Evolutionary conservation across 371 early-diverging fungal genomes (phyloP), one percentile per base, ranked within the genome.

Genomic region (Actinomortierella ambigua): DNA sequence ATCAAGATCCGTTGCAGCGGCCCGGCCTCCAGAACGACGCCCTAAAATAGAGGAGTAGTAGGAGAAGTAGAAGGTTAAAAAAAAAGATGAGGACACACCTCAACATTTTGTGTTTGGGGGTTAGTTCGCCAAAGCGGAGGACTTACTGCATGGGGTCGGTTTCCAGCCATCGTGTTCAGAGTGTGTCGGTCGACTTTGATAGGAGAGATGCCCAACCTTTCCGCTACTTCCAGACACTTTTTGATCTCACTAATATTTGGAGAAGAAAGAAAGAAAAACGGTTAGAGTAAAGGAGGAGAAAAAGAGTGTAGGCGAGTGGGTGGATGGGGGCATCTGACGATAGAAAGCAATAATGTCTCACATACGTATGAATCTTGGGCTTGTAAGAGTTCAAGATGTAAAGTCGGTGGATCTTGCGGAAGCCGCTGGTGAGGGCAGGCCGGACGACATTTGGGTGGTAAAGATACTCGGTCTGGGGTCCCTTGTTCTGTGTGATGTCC

Each of bases 361-460:
- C 28, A 26, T 73, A 66, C 73, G 50, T 62, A 57, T 73, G 66
- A 28, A 66, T 39, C 39, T 73, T 66, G 50, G 63, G 66, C 11
- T 43, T 11, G n/a, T 59, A 3, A n/a, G 65, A 59, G 6, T 50
- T 44, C 1, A 55, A 34, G 24, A 66, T 66, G 26, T 62, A 73
- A 28, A 73, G 26, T 39, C 41, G 66, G 42, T 63, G 41, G 1
- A 63, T 58, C 15, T 24, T 63, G 2, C 73, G 59, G 28, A 58
- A 40, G 0, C 48, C 57, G 18, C 63, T 66, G 13, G 28, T n/a
- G 22, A 73, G 9, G 13, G 73, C 73, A 22, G 67, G 57, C 2
- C 66, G 23, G 46, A 66, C 63, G 29, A 73, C 73, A 28, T 66
- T 73, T 24, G 73, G 73, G 28, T 66, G 66, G 26, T 73, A 73